These are phyloP conservation scores for Geotrichum restrictum DNA, from an alignment of 1,139 yeast genomes.

Conservation along the genomic window DNA sequence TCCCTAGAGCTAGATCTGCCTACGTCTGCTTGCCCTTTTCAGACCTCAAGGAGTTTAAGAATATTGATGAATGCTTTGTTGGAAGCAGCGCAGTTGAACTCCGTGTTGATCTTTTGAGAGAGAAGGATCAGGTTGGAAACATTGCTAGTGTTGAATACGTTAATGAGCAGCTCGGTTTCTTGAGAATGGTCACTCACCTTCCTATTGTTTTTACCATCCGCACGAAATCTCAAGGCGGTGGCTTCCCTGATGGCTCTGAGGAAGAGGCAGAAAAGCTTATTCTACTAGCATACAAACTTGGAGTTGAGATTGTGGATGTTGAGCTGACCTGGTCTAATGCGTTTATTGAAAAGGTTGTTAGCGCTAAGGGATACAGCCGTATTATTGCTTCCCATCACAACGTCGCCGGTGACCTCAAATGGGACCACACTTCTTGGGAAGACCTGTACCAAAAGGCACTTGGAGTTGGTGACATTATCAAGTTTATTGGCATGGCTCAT, in stretches of 20 bases:
- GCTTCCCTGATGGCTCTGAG: conserved; percentile 56
- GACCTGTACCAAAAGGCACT: conserved; percentile 64
- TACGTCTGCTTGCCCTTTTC: conserved; percentile 70
- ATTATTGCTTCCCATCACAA: conserved; percentile 83
- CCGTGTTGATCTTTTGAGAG: conserved; percentile 66
- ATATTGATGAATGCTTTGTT: conserved; percentile 43
- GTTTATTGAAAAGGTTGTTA: conserved; percentile 43
- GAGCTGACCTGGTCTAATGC: conserved; percentile 49
- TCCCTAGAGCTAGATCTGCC: conserved; percentile 59
- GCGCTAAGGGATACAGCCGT: conserved; percentile 56
- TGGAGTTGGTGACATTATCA: conserved; percentile 65
- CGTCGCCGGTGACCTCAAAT: conserved; percentile 55
- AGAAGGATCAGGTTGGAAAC: conserved; percentile 41
- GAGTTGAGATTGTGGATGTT: conserved; percentile 50
- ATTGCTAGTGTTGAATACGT: conserved; percentile 47
- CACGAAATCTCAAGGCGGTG: conserved; percentile 77
- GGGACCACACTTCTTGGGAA: conserved; percentile 74
- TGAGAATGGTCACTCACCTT: conserved; percentile 60
- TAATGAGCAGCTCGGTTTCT: conserved; percentile 65
- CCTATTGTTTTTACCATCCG: conserved; percentile 83
- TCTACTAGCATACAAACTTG: conserved; percentile 62
- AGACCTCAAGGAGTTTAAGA: conserved; percentile 45
- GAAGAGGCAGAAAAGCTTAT: conserved; percentile 51
- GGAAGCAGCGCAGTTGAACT: conserved; percentile 84
- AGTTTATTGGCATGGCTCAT: conserved; percentile 77